Evolutionary conservation across 2,329 filamentous ascomycete species (phyloP).

Genomic region (Malbranchea zuffiana): DNA sequence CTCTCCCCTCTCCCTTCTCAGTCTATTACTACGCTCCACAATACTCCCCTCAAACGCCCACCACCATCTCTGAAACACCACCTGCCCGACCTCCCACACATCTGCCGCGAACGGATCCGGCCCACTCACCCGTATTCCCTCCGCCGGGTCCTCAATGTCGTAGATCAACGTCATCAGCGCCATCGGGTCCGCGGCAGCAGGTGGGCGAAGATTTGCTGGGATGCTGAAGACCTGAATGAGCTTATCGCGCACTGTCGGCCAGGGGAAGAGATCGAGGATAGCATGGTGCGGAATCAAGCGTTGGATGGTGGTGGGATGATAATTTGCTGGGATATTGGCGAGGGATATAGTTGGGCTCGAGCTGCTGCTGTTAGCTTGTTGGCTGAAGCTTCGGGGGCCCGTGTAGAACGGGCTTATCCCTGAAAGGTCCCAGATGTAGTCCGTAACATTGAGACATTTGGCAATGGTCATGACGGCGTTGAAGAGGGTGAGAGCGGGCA

Average conservation of each 20-base stretch:
- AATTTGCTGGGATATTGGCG: constrained; percentile 36
- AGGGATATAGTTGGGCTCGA: constrained; percentile 4
- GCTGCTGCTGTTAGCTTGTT: not conserved
- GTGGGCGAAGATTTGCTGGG: constrained; percentile 40
- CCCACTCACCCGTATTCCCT: constrained; percentile 43
- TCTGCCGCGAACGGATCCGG: constrained; percentile 39
- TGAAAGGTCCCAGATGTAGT: constrained; percentile 38
- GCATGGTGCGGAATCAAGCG: constrained; percentile 45
- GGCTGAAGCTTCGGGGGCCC: constrained; percentile 5
- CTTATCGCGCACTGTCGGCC: constrained; percentile 45
- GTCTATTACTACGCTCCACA: constrained; percentile 44
- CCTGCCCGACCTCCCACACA: constrained; percentile 49
- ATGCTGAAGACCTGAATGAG: constrained; percentile 43
- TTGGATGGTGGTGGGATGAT: constrained; percentile 44
- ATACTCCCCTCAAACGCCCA: constrained; percentile 47
- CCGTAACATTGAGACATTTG: constrained; percentile 34
- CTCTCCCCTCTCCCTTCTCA: constrained; percentile 39
- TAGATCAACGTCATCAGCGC: constrained; percentile 45
- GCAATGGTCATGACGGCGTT: constrained; percentile 41
- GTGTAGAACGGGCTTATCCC: constrained; percentile 40
- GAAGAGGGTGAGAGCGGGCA: constrained; percentile 41
- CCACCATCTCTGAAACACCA: constrained; percentile 51
- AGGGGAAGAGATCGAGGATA: constrained; percentile 47
- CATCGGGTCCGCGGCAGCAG: constrained; percentile 37
- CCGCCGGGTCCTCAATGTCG: constrained; percentile 46